phyloP scores from a whole-genome alignment of 208 protist species.

The Acanthamoeba royreba region DNA sequence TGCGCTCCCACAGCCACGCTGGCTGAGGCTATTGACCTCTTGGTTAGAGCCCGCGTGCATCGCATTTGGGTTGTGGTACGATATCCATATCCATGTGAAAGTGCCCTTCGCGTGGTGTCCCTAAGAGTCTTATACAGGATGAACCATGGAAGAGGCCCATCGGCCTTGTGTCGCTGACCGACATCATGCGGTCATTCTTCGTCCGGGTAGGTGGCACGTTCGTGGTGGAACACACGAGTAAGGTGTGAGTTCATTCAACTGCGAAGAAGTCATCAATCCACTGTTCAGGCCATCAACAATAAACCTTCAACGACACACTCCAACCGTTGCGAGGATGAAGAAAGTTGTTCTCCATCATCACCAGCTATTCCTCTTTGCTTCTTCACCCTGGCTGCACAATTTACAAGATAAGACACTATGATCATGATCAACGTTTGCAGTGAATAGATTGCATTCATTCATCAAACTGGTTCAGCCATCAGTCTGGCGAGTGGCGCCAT shows the following conservation, averaged over 20 bases:
- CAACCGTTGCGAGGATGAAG: no score
- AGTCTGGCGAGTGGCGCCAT: no score
- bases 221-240: background rate
- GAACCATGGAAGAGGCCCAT: slow-evolving; percentile 26
- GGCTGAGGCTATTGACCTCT: background rate
- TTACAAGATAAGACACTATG: no score
- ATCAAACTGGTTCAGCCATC: no score
- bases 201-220: background rate
- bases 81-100: background rate
- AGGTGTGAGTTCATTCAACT: background rate
- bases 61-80: slow-evolving; percentile 4
- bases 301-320: no score
- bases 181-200: background rate
- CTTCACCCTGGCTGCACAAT: no score
- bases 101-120: background rate
- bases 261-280: background rate
- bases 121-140: background rate
- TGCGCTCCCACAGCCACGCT: background rate
- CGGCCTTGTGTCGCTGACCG: background rate
- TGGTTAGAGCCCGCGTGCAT: background rate
- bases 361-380: no score
- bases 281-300: background rate
- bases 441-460: no score
- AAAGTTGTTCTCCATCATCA: no score
- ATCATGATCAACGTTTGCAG: no score